phyloP scores from a whole-genome alignment of 164 flowering plant species.

The Santalum album region DNA sequence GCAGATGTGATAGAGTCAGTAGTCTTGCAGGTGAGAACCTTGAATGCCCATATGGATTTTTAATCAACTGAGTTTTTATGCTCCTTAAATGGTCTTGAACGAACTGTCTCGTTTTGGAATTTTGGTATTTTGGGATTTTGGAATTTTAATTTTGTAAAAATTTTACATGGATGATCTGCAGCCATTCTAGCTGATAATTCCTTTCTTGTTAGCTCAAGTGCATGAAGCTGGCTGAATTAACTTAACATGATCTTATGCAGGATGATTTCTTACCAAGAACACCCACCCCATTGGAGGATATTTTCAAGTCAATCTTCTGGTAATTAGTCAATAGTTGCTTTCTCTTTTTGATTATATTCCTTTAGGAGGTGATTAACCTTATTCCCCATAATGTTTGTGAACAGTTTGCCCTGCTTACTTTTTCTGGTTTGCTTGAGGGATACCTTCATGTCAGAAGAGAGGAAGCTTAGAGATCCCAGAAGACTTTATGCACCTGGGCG shows the following conservation, averaged over 20 bases:
- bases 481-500: constrained; percentile 95
- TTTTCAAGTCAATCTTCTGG: constrained; percentile 84
- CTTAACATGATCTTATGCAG: constrained; percentile 31
- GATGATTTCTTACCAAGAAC: constrained; percentile 98
- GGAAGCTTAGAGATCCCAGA: constrained; percentile 85
- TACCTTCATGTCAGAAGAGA: constrained; percentile 78
- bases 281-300: constrained; percentile 85
- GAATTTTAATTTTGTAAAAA: too few species aligned
- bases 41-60: too few species aligned
- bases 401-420: constrained; percentile 95
- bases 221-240: too few species aligned
- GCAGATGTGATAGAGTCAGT: constrained; percentile 82
- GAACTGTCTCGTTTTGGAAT: too few species aligned
- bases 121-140: too few species aligned
- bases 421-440: constrained; percentile 81
- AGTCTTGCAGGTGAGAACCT: constrained; percentile 44
- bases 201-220: too few species aligned
- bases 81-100: too few species aligned
- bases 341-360: too few species aligned
- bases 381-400: constrained; percentile 6
- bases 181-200: too few species aligned
- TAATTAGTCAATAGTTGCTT: constrained; percentile 27
- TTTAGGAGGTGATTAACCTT: too few species aligned
- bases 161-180: too few species aligned
- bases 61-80: too few species aligned